phyloP scores from a whole-genome alignment of 2,329 filamentous ascomycete species.

The Ramularia endophylla region DNA sequence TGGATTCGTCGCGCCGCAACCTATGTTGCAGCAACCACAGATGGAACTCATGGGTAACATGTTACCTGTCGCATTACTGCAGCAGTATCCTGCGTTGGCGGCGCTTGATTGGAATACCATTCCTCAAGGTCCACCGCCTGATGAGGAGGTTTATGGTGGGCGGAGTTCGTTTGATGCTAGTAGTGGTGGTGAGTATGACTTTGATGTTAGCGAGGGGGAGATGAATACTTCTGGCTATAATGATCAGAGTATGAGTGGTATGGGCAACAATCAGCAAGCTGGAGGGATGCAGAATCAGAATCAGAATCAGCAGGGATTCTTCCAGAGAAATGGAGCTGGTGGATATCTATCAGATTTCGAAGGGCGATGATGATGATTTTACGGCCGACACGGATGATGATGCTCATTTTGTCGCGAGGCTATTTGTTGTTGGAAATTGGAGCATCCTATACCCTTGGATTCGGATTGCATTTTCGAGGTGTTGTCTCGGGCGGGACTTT shows the following conservation, averaged over 20 bases:
- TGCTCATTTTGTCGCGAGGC: no score
- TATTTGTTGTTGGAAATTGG: no score
- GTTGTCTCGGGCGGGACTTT: no score
- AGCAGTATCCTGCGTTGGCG: constrained; percentile 90
- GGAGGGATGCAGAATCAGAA: constrained; percentile 15
- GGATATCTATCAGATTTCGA: constrained; percentile 32
- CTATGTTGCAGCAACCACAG: constrained; percentile 33
- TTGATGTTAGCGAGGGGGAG: constrained; percentile 57
- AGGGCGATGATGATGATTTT: constrained; percentile 23
- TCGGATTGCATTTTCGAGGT: no score
- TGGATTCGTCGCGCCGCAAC: constrained; percentile 29
- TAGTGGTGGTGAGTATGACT: constrained; percentile 62
- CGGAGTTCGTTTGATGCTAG: constrained; percentile 72
- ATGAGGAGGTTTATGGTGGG: constrained; percentile 55
- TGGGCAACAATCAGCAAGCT: constrained; percentile 18
- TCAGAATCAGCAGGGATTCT: constrained; percentile 2
- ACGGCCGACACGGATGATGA: constrained; percentile 5
- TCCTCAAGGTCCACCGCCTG: constrained; percentile 44
- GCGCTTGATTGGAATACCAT: constrained; percentile 80
- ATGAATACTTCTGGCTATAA: constrained; percentile 23
- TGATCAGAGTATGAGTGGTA: constrained; percentile 19
- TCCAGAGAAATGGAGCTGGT: constrained; percentile 7
- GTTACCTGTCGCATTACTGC: constrained; percentile 80
- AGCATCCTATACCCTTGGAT: no score
- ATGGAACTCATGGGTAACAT: constrained; percentile 55